A percentile compares a stretch with the other conserved stretches of the same genome.
These are phyloP conservation scores for Thymus mandschuricus DNA, from an alignment of 257 asterid genomes.

Conservation along the genomic window DNA sequence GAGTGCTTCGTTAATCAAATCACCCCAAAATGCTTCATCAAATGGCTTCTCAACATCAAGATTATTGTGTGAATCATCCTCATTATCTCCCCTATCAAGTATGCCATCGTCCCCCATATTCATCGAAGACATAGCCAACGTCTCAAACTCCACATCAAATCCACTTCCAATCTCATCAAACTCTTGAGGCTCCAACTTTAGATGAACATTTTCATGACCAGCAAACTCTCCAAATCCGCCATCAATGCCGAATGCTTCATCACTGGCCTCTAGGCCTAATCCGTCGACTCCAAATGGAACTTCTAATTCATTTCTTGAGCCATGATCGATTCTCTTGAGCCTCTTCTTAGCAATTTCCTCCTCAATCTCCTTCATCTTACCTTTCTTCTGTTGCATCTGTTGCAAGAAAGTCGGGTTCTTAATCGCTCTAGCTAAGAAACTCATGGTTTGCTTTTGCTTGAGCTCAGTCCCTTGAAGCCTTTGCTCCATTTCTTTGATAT, in stretches of 20 bases:
- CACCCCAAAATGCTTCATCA: conserved; percentile 61
- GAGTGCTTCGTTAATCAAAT: conserved; percentile 43
- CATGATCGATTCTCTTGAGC: conserved; percentile 48
- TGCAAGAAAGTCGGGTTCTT: conserved; percentile 55
- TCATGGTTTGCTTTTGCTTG: conserved; percentile 63
- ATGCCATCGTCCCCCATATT: conserved; percentile 31
- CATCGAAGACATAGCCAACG: conserved; percentile 28
- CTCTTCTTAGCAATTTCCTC: conserved; percentile 47
- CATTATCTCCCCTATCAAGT: background rate
- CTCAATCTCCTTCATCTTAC: conserved; percentile 49
- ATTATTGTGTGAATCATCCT: conserved; percentile 2
- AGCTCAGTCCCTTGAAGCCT: conserved; percentile 58
- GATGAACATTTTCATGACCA: conserved; percentile 12
- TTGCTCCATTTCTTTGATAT: conserved; percentile 52
- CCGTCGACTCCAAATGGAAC: conserved; percentile 8
- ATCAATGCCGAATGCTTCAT: background rate
- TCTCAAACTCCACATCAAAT: conserved; percentile 35
- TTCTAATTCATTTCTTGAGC: background rate
- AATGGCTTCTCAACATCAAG: conserved; percentile 30
- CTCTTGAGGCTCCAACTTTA: conserved; percentile 32
- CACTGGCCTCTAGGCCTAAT: conserved; percentile 12
- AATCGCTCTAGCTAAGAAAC: conserved; percentile 63
- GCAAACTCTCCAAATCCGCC: conserved; percentile 22
- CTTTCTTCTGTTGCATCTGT: conserved; percentile 50
- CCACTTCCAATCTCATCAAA: conserved; percentile 19